These are phyloP conservation scores for Pythium vanterpoolii DNA, from an alignment of 352 stramenopile species.

Conservation along the genomic window DNA sequence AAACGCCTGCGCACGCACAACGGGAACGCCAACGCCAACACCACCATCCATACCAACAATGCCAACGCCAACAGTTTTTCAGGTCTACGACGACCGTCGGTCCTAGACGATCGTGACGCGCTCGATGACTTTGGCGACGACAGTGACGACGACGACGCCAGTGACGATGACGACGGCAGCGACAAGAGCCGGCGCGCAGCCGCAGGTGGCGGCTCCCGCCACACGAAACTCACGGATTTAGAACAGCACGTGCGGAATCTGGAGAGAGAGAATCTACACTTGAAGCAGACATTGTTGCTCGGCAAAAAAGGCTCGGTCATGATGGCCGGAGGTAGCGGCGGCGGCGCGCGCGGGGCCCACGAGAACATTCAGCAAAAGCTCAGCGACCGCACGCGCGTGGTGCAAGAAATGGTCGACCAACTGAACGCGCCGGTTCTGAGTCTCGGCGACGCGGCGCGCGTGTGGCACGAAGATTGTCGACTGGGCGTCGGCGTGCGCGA, in stretches of 20 bases:
- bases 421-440: conserved; percentile 68
- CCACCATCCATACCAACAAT: neutral
- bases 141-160: conserved; percentile 17
- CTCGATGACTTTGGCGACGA: conserved; percentile 9
- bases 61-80: neutral
- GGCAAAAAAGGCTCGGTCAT: conserved; percentile 52
- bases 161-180: conserved; percentile 18
- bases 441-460: conserved; percentile 55
- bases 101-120: conserved; percentile 2
- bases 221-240: conserved; percentile 74
- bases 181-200: conserved; percentile 20
- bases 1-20: conserved; percentile 14
- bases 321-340: conserved; percentile 22
- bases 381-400: conserved; percentile 64
- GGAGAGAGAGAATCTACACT: conserved; percentile 70
- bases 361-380: conserved; percentile 51
- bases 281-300: conserved; percentile 73
- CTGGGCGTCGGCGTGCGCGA: conserved; percentile 75
- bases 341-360: conserved; percentile 21
- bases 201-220: conserved; percentile 22
- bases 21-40: neutral
- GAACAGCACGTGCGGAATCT: conserved; percentile 64
- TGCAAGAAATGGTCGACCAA: conserved; percentile 80
- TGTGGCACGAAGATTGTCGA: conserved; percentile 76
- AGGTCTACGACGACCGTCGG: conserved; percentile 2